Base-by-base conservation (phyloP, 805 yeast genomes). In the Zygosaccharomyces gambellarensis region DNA sequence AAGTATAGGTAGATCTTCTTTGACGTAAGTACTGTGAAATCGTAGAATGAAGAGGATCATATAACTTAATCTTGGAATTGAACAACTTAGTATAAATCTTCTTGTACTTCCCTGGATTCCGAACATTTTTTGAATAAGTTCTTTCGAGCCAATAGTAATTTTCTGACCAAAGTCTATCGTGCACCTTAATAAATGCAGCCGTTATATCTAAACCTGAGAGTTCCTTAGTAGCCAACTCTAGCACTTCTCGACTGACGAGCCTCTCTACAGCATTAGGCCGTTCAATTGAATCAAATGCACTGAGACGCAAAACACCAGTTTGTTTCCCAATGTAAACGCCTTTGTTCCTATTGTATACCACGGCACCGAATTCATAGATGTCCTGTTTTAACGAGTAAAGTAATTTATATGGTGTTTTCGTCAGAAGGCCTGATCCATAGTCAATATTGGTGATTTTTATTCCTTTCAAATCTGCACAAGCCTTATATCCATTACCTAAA, bases 131-230 rank as follows among this genome's bases (percentile, higher is more conserved):
- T 5, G 69, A 87, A 68, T 89, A 90, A 14, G 89, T 86, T 60
- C 82, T 83, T 3, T 90, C 81, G 29, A 90, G 78, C 55, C 84
- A 89, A 61, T 85, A 90, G 30, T 95, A 95, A 64, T 90, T 90
- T 63, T 90, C 96, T 5, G 95, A 94, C 97, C 97, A 90, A 23
- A 90, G 69, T 23, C 83, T 78, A 54, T 89, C 85, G 57, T 89
- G 95, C 25, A 81, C 81, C 12, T 75, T 70, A 60, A 79, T 71
- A n/a, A 88, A 69, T 5, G 79, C 84, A 19, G 74, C 56, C 0
- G 72, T 68, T 4, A 70, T 55, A 9, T 63, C 65, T 10, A 64
- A 50, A 30, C 71, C 73, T 1, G 70, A 68, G 49, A 85, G 77
- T 48, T 73, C 77, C 10, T 57, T 51, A 17, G 71, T 58, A 6